Conservation (phyloP, 352 stramenopile species). For the Peronospora farinosa region DNA sequence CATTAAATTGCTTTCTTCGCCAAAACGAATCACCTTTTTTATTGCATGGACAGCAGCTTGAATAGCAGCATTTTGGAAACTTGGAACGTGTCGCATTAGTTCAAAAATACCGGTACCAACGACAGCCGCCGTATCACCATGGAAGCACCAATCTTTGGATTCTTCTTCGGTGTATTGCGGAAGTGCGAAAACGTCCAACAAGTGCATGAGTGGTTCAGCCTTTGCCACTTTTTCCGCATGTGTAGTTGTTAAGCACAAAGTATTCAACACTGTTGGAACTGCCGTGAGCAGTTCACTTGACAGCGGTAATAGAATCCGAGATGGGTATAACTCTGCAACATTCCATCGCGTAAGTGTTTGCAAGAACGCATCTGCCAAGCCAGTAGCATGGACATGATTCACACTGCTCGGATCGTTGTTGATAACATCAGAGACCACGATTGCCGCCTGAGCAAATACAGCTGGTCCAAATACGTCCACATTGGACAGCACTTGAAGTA, state of each 20-base stretch:
- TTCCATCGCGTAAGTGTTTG: constrained; percentile 85
- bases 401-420: constrained; percentile 95
- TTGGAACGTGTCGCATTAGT: constrained; percentile 92
- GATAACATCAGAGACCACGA: constrained; percentile 94
- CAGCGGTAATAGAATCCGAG: constrained; percentile 55
- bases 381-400: constrained; percentile 89
- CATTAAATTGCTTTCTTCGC: constrained; percentile 41
- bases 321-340: constrained; percentile 47
- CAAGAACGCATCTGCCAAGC: constrained; percentile 91
- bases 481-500: constrained; percentile 88
- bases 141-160: constrained; percentile 76
- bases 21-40: constrained; percentile 85
- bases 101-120: constrained; percentile 93
- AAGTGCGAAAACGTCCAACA: constrained; percentile 88
- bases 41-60: constrained; percentile 85
- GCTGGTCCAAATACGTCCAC: constrained; percentile 89
- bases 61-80: constrained; percentile 81
- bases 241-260: constrained; percentile 89
- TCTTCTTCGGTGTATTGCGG: constrained; percentile 85
- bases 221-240: constrained; percentile 88
- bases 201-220: constrained; percentile 86
- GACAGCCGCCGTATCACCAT: constrained; percentile 90
- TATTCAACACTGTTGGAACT: constrained; percentile 90
- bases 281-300: constrained; percentile 92
- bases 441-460: constrained; percentile 88